A percentile compares a stretch with the other conserved stretches of the same genome.
phyloP scores from a whole-genome alignment of 768 basidiomycete species.

The Leucocoprinus sp. region DNA sequence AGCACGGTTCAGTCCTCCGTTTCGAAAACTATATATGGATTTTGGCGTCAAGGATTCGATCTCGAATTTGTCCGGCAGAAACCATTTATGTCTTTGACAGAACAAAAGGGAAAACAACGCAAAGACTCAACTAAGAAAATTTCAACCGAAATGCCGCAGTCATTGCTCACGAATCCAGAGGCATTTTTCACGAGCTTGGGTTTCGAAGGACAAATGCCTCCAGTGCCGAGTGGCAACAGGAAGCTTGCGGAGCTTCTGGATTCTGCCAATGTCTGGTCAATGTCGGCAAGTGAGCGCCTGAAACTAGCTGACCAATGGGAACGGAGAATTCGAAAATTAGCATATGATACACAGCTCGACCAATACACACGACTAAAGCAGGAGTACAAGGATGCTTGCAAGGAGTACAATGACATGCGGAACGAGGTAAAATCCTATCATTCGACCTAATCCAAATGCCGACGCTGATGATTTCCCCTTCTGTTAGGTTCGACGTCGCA shows the following conservation, averaged over 20 bases:
- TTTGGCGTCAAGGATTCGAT: conserved; percentile 43
- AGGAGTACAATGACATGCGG: conserved; percentile 35
- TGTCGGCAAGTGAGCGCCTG: conserved; percentile 43
- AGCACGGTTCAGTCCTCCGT: not conserved
- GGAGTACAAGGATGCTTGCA: conserved; percentile 24
- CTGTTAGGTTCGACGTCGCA: conserved; percentile 41
- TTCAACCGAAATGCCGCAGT: not conserved
- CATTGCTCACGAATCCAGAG: not conserved
- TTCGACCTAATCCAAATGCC: not conserved
- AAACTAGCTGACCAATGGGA: conserved; percentile 40
- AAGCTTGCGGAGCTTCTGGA: conserved; percentile 29
- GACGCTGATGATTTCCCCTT: not conserved
- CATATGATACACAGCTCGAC: conserved; percentile 17
- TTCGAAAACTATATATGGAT: conserved; percentile 29
- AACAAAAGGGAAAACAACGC: too few species aligned
- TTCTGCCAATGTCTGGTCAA: conserved; percentile 39
- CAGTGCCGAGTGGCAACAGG: conserved; percentile 28
- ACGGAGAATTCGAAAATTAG: conserved; percentile 26
- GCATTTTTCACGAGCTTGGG: not conserved
- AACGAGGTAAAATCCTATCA: conserved; percentile 40
- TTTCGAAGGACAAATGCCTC: conserved; percentile 22
- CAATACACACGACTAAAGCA: conserved; percentile 35
- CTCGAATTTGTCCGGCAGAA: conserved; percentile 33
- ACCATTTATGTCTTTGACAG: not conserved
- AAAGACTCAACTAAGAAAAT: not conserved